These are phyloP conservation scores for Apiospora arundinis DNA, from an alignment of 2,329 filamentous ascomycete genomes.

Conservation along the genomic window DNA sequence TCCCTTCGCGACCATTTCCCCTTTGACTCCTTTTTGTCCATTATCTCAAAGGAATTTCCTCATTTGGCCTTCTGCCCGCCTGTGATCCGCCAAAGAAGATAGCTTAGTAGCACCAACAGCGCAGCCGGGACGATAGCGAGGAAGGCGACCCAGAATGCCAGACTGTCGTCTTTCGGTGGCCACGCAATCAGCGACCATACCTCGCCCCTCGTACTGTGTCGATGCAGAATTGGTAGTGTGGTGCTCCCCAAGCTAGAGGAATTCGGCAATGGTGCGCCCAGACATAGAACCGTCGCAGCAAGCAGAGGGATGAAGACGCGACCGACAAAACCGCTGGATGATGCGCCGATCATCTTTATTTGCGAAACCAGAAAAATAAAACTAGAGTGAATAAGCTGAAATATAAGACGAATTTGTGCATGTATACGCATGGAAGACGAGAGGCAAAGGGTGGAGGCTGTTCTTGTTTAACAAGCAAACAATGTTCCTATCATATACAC, in stretches of 20 bases:
- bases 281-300: background rate
- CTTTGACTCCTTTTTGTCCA: too few relatives aligned
- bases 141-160: constrained; percentile 24
- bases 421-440: background rate
- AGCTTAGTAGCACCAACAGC: constrained; percentile 14
- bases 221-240: background rate
- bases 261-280: background rate
- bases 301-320: background rate
- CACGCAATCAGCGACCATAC: background rate
- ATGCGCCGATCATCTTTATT: background rate
- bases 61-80: background rate
- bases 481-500: background rate
- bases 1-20: too few relatives aligned
- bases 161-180: constrained; percentile 19
- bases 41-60: background rate
- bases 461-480: background rate
- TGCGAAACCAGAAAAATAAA: too few relatives aligned
- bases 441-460: background rate
- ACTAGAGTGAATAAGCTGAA: background rate
- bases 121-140: constrained; percentile 11
- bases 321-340: background rate
- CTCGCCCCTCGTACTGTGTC: background rate
- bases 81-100: background rate
- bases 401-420: background rate
- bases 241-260: background rate